Conservation (phyloP, 2,329 filamentous ascomycete species). For the Orbilia quercus region DNA sequence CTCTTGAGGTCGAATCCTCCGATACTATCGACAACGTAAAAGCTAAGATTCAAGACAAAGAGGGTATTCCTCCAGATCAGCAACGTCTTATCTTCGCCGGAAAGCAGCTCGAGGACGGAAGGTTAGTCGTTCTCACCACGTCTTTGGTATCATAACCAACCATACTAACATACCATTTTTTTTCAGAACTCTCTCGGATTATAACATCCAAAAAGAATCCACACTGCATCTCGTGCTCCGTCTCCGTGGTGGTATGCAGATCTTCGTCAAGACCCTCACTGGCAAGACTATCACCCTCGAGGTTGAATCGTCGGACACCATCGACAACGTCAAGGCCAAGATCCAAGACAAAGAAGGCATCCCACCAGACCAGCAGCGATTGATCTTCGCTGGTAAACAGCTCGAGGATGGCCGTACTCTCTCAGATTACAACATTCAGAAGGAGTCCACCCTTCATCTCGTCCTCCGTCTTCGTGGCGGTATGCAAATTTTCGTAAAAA, state of each 20-base stretch:
- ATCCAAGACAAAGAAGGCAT: constrained; percentile 99
- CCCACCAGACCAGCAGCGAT: constrained; percentile 91
- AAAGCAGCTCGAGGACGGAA: constrained; percentile 85
- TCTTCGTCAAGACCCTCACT: constrained; percentile 85
- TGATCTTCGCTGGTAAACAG: constrained; percentile 97
- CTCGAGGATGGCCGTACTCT: constrained; percentile 83
- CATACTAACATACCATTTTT: constrained; percentile 69
- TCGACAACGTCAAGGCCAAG: constrained; percentile 96
- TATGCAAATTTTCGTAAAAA: constrained; percentile 60
- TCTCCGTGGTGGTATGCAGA: constrained; percentile 84
- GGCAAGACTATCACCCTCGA: constrained; percentile 76
- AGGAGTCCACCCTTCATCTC: constrained; percentile 76
- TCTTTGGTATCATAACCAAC: too few relatives aligned
- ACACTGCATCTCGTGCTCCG: constrained; percentile 84
- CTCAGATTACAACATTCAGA: constrained; percentile 95
- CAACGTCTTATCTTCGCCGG: constrained; percentile 77
- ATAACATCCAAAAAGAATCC: constrained; percentile 95
- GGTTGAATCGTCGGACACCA: constrained; percentile 75
- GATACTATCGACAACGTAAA: constrained; percentile 99
- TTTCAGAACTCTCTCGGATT: constrained; percentile 80
- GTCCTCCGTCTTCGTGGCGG: constrained; percentile 60
- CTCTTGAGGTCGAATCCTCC: constrained; percentile 99
- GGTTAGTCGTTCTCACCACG: constrained; percentile 65
- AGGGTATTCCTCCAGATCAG: constrained; percentile 68
- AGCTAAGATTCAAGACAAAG: constrained; percentile 77